Percentiles rank a stretch among this genome's conserved stretches.
Evolutionary conservation across 345 rosid species (phyloP).

Genomic region (Eutrema japonicum): DNA sequence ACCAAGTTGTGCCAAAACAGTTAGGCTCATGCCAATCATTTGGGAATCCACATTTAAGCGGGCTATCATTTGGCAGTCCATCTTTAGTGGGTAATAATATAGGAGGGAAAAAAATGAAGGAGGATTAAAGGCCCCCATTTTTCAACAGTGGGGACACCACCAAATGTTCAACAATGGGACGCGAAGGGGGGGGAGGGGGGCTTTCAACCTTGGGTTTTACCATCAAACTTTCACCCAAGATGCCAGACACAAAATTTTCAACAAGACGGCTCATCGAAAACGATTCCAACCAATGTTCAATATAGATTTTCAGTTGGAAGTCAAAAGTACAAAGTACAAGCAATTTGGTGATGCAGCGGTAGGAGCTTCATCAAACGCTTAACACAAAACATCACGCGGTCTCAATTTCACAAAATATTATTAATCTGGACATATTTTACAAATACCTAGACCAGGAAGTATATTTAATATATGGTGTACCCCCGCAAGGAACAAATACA

Average conservation of each 20-base stretch:
- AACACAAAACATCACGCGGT: background rate
- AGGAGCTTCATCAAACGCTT: background rate
- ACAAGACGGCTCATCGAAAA: background rate
- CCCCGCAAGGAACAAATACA: too few species aligned
- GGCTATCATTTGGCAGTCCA: background rate
- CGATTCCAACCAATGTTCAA: background rate
- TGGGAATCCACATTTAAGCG: background rate
- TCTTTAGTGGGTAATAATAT: background rate
- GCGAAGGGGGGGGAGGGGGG: background rate
- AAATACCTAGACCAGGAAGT: background rate
- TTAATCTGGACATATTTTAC: background rate
- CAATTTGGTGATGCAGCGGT: background rate
- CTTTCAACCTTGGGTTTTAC: too few species aligned
- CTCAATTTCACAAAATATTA: background rate
- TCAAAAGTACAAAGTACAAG: too few species aligned
- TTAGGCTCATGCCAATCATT: background rate
- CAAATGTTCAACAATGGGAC: background rate
- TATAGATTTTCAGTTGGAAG: background rate
- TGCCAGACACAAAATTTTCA: background rate
- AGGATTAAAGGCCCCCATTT: background rate
- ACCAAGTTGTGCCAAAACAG: background rate
- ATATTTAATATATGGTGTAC: too few species aligned
- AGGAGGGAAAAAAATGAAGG: background rate
- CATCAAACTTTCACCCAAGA: background rate
- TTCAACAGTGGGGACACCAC: background rate